phyloP scores from a whole-genome alignment of 352 stramenopile genomes.

The Globisporangium nagaii region DNA sequence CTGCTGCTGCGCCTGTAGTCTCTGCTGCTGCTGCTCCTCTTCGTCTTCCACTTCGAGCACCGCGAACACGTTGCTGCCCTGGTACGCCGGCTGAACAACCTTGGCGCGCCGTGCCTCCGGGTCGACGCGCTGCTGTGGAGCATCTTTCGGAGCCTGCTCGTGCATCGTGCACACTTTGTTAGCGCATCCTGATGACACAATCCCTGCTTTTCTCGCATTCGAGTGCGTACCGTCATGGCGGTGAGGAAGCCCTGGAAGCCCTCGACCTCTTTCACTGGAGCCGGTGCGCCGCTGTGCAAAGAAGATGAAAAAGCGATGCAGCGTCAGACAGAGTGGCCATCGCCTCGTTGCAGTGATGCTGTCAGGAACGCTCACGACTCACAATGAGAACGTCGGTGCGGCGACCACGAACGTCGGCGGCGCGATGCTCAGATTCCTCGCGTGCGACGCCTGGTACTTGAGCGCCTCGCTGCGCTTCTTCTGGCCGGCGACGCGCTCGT shows the following conservation, averaged over 20 bases:
- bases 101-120: constrained; percentile 19
- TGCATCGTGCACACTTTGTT: background rate
- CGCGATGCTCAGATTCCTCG: constrained; percentile 28
- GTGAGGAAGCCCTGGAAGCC: constrained; percentile 69
- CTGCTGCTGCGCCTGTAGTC: constrained; percentile 7
- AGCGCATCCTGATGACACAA: too few relatives aligned
- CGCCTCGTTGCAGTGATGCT: too few relatives aligned
- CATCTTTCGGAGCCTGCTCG: constrained; percentile 32
- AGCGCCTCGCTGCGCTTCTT: constrained; percentile 18
- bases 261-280: constrained; percentile 40
- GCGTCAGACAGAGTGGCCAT: too few relatives aligned
- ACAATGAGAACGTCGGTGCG: constrained; percentile 72
- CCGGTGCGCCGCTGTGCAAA: constrained; percentile 7
- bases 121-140: constrained; percentile 14
- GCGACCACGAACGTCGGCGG: constrained; percentile 57
- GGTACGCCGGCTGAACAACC: constrained; percentile 27
- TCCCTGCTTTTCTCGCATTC: too few relatives aligned
- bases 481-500: constrained; percentile 62
- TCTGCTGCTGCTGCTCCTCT: constrained; percentile 14
- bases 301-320: background rate
- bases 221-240: constrained; percentile 34
- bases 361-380: too few relatives aligned
- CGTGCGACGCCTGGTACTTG: constrained; percentile 9
- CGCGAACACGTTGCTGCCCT: constrained; percentile 51
- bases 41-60: constrained; percentile 54